Evolutionary conservation across 306 rosid species (phyloP), one percentile per base, ranked within the genome.

Genomic region (Ormosia semicastrata): DNA sequence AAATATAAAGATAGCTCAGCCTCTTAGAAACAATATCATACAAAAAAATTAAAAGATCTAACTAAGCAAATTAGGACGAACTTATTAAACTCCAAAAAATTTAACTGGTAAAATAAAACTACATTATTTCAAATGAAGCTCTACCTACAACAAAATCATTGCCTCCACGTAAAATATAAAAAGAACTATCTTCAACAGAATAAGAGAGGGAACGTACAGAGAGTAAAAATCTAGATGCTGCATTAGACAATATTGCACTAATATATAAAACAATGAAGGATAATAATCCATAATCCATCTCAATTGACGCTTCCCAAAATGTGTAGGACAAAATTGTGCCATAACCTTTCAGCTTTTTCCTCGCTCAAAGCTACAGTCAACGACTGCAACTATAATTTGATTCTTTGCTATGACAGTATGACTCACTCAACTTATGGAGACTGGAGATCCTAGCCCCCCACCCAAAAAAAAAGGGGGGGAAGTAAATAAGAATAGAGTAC

Each of bases 321-420:
- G 77, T 68, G 52, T 43, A 68, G 81, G 81, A 59, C 87, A 84
- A 79, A 84, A 84, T 79, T 84, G 87, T 73, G 84, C 41, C 77
- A 84, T 79, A 79, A 84, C 80, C 87, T 49, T 75, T 66, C 81
- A 84, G 78, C 73, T 32, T 79, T 84, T 79, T 62, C 41, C 78
- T 84, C 67, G 12, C 77, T 18, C 46, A 39, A 70, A 75, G 40
- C 84, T 66, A 73, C 62, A 33, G 81, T 67, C 58, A 80, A 30
- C 44, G 57, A 46, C 81, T 84, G 73, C 81, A 74, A 69, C 87
- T 79, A 66, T 14, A 73, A 64, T 66, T 73, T 59, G 43, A 59
- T 56, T 40, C 73, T 57, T 68, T 57, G 37, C 9, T 70, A 58
- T 59, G n/a, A n/a, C n/a, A n/a, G n/a, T n/a, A n/a, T n/a, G 3